Base-by-base conservation (phyloP, 306 rosid genomes). In the Quercus robur region DNA sequence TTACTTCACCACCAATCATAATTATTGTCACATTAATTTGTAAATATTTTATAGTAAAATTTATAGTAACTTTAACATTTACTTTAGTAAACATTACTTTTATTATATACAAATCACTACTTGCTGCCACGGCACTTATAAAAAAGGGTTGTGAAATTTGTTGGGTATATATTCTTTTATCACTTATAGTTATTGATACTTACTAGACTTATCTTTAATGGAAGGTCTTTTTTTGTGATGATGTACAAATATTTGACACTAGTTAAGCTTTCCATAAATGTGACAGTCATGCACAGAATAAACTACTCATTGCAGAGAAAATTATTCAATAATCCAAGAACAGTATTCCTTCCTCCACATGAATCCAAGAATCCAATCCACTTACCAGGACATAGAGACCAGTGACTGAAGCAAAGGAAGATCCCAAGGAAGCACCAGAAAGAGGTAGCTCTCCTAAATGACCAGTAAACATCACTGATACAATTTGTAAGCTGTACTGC, bases 381-480 rank as follows among this genome's bases (percentile, higher is more conserved):
- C 75, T 6, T 70, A 90, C 91, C 86, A 90, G 63, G 56, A 88
- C 85, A 49, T 85, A 75, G 68, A 76, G 84, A 75, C 87, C 91
- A 69, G 89, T 78, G 78, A 86, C 86, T 1, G 88, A 74, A 67
- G 91, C 87, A 3, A 90, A 86, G 56, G 90, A 90, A 81, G 74
- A 66, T 2, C 80, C 91, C 63, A 90, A 67, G 58, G 94, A 86
- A 77, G 89, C 88, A 77, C 91, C 88, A 5, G 94, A 81, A 35
- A 88, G 88, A n/a, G 86, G 85, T 1, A 90, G 56, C 54, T 86
- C 72, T 7, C 91, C 93, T 55, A 90, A 78, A 81, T 87, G 91
- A 23, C 94, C 93, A n/a, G 83, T 88, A 35, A 74, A 90, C 91
- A 90, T 90, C 19, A 86, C 74, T 4, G 89, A 82, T 52, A 87